Percentiles rank a stretch among this genome's conserved stretches.
Evolutionary conservation across 2,329 filamentous ascomycete species (phyloP).

Genomic region (Pseudogymnoascus sp.): DNA sequence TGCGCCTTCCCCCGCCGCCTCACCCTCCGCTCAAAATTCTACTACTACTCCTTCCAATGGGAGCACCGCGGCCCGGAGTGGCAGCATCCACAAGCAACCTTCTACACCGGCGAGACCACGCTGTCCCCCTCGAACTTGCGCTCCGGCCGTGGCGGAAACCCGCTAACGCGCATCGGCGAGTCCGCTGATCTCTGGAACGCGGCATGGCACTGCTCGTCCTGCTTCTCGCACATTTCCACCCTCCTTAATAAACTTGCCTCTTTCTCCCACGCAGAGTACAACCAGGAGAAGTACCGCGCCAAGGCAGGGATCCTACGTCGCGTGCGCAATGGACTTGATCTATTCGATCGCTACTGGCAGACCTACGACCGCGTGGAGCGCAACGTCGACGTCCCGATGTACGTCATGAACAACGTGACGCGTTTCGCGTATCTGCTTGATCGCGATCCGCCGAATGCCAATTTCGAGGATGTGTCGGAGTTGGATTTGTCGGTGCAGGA

Average conservation of each 20-base stretch:
- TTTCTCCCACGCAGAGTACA: conserved; percentile 48
- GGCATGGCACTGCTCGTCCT: conserved; percentile 55
- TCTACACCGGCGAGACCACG: conserved; percentile 42
- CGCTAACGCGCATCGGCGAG: conserved; percentile 34
- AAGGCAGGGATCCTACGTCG: conserved; percentile 40
- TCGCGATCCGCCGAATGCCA: conserved; percentile 3
- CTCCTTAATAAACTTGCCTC: conserved; percentile 48
- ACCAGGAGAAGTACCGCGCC: conserved; percentile 41
- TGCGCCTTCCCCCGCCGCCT: conserved; percentile 46
- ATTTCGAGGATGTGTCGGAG: conserved; percentile 6
- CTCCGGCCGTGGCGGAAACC: conserved; percentile 36
- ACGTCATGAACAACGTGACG: background rate
- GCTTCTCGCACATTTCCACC: conserved; percentile 48
- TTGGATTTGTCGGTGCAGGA: background rate
- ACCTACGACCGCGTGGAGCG: background rate
- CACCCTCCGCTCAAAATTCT: conserved; percentile 44
- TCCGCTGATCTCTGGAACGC: conserved; percentile 41
- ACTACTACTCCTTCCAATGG: conserved; percentile 52
- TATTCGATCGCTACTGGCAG: conserved; percentile 23
- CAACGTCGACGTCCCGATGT: background rate
- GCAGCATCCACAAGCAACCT: conserved; percentile 53
- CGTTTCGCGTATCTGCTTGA: background rate
- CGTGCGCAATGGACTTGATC: conserved; percentile 44
- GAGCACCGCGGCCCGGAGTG: conserved; percentile 40
- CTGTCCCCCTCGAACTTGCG: conserved; percentile 47